A percentile compares a stretch with the other conserved stretches of the same genome.
These are phyloP conservation scores for Erysimum cheiranthoides DNA, from an alignment of 345 rosid genomes.

Conservation along the genomic window DNA sequence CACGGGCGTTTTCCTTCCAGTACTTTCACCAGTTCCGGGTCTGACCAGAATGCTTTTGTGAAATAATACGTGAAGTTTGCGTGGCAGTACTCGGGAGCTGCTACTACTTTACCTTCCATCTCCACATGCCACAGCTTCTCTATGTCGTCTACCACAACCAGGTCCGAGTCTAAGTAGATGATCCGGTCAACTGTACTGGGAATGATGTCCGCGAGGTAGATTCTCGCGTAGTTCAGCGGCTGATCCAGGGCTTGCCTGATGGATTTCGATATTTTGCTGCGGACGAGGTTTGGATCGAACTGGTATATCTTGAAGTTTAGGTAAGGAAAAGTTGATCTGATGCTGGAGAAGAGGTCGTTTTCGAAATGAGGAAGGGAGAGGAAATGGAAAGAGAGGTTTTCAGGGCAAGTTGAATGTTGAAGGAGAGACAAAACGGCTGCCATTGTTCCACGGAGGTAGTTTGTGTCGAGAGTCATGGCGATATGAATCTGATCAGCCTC, in stretches of 20 bases:
- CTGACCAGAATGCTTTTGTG: conserved; percentile 60
- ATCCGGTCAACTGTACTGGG: conserved; percentile 49
- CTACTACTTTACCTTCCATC: conserved; percentile 62
- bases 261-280: conserved; percentile 60
- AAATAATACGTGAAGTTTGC: conserved; percentile 65
- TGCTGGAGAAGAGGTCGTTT: conserved; percentile 51
- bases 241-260: conserved; percentile 70
- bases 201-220: conserved; percentile 66
- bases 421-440: conserved; percentile 67
- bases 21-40: conserved; percentile 45
- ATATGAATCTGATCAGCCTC: conserved; percentile 53
- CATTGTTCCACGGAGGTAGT: conserved; percentile 77
- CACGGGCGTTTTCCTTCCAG: conserved; percentile 62
- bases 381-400: conserved; percentile 71
- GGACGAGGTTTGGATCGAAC: conserved; percentile 59
- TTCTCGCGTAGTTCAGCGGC: conserved; percentile 71
- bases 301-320: conserved; percentile 60
- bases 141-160: conserved; percentile 65
- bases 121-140: conserved; percentile 59
- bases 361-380: conserved; percentile 53
- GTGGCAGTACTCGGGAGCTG: conserved; percentile 73
- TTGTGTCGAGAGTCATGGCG: conserved; percentile 71
- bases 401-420: conserved; percentile 65
- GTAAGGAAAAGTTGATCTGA: conserved; percentile 63
- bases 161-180: conserved; percentile 71